Conservation (phyloP, 2,329 filamentous ascomycete species). For the Rhexocercosporidium sp. region DNA sequence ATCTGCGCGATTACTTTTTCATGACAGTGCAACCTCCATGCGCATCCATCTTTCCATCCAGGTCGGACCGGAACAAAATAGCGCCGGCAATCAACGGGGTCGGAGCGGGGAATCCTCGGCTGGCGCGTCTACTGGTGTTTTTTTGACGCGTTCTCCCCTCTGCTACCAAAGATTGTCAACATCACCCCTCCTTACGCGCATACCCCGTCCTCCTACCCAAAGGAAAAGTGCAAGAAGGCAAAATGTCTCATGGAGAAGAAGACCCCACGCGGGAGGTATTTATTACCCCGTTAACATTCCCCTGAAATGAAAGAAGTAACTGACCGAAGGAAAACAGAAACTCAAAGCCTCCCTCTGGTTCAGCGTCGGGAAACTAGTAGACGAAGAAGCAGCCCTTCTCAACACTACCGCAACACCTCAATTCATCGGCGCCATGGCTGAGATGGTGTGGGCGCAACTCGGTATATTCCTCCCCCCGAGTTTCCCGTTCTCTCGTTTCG, state of each 20-base stretch:
- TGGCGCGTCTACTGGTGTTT: not conserved
- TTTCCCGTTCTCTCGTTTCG: slow-evolving; percentile 21
- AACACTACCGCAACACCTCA: slow-evolving; percentile 89
- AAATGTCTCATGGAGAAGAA: slow-evolving; percentile 33
- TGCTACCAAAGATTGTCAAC: not conserved
- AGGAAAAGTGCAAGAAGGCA: not conserved
- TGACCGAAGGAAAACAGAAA: not conserved
- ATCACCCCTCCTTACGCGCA: not conserved
- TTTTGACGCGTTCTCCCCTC: not conserved
- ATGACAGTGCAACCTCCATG: not conserved
- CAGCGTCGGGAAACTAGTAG: slow-evolving; percentile 83
- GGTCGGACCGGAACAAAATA: not conserved
- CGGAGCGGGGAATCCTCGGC: not conserved
- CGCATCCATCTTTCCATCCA: not conserved
- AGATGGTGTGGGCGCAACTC: slow-evolving; percentile 87
- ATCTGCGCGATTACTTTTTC: slow-evolving; percentile 8
- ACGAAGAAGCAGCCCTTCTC: slow-evolving; percentile 75
- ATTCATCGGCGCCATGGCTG: slow-evolving; percentile 84
- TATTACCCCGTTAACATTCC: not conserved
- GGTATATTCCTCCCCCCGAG: too few species aligned
- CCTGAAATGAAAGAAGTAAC: not conserved
- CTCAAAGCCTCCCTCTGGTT: slow-evolving; percentile 79
- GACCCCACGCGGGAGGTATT: slow-evolving; percentile 6
- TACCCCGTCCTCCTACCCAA: not conserved
- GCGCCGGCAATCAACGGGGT: not conserved